A percentile compares a stretch with the other conserved stretches of the same genome.
phyloP scores from a whole-genome alignment of 257 asterid species.

The Cordia subcordata region DNA sequence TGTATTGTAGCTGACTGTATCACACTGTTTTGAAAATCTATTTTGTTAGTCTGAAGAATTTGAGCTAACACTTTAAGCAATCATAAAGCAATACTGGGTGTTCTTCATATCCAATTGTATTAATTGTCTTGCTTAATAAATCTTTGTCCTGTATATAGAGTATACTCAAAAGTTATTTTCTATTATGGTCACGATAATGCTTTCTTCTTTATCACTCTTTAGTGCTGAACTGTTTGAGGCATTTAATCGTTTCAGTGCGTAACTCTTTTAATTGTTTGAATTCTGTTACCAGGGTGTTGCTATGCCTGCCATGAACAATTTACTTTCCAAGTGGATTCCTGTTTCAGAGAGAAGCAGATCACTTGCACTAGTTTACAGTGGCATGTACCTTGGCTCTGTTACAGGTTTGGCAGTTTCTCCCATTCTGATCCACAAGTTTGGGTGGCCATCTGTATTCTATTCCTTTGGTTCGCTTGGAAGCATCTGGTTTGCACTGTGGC shows the following conservation, averaged over 20 bases:
- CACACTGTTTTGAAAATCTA: too few relatives aligned
- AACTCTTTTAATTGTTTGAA: not conserved
- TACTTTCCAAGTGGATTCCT: slow-evolving; percentile 93
- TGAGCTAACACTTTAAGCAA: too few relatives aligned
- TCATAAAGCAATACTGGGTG: too few relatives aligned
- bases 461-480: slow-evolving; percentile 94
- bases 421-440: slow-evolving; percentile 63
- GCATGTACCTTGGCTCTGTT: slow-evolving; percentile 99
- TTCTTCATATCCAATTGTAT: not conserved
- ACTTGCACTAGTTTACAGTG: slow-evolving; percentile 92
- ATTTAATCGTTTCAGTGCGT: not conserved
- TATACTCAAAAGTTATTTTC: too few relatives aligned
- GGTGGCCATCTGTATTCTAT: slow-evolving; percentile 96
- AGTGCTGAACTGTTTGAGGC: not conserved
- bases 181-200: not conserved
- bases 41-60: too few relatives aligned
- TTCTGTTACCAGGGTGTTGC: slow-evolving; percentile 52
- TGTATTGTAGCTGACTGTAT: too few relatives aligned
- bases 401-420: slow-evolving; percentile 92
- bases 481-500: slow-evolving; percentile 92
- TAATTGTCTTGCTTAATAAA: not conserved
- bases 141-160: too few relatives aligned
- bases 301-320: slow-evolving; percentile 97
- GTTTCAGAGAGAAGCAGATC: slow-evolving; percentile 99
- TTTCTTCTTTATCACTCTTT: slow-evolving; percentile 3